Percentiles rank a stretch among this genome's conserved stretches.
phyloP scores from a whole-genome alignment of 1,284 basidiomycete genomes.

The Cutaneotrichosporon mucoides region DNA sequence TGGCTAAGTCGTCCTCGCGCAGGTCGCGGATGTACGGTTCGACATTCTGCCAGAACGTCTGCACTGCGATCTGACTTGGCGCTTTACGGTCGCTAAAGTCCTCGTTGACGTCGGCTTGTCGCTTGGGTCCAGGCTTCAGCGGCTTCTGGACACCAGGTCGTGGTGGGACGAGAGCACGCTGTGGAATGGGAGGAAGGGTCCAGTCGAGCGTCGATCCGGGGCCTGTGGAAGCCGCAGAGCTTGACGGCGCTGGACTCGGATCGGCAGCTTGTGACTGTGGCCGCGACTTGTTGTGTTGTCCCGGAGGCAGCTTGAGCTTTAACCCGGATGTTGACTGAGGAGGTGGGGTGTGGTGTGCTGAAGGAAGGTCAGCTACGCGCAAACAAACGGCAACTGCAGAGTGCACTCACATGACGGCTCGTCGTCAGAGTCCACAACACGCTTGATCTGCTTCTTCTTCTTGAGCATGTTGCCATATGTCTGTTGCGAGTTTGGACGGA shows the following conservation, averaged over 20 bases:
- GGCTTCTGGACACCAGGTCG: constrained; percentile 65
- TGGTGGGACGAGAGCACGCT: constrained; percentile 56
- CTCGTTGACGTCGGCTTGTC: constrained; percentile 71
- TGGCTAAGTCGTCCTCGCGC: constrained; percentile 85
- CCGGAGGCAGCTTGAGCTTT: constrained; percentile 37
- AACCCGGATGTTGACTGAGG: constrained; percentile 35
- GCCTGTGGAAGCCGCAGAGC: constrained; percentile 24
- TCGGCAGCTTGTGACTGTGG: constrained; percentile 23
- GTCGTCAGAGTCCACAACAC: constrained; percentile 63
- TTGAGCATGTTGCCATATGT: constrained; percentile 56
- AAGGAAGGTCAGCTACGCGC: not conserved
- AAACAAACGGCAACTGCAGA: not conserved
- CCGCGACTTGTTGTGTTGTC: constrained; percentile 25
- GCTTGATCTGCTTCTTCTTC: constrained; percentile 74
- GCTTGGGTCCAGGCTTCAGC: constrained; percentile 71
- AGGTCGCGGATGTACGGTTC: constrained; percentile 81
- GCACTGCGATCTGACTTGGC: constrained; percentile 55
- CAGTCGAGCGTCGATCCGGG: constrained; percentile 44
- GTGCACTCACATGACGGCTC: constrained; percentile 60
- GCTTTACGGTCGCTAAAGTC: constrained; percentile 78
- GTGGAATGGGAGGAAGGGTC: constrained; percentile 30
- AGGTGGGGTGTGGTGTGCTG: constrained; percentile 50
- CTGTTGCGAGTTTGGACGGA: constrained; percentile 22
- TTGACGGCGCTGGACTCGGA: constrained; percentile 50
- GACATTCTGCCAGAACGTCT: constrained; percentile 74